phyloP scores from a whole-genome alignment of 1,284 basidiomycete genomes.

The Moesziomyces sp. region DNA sequence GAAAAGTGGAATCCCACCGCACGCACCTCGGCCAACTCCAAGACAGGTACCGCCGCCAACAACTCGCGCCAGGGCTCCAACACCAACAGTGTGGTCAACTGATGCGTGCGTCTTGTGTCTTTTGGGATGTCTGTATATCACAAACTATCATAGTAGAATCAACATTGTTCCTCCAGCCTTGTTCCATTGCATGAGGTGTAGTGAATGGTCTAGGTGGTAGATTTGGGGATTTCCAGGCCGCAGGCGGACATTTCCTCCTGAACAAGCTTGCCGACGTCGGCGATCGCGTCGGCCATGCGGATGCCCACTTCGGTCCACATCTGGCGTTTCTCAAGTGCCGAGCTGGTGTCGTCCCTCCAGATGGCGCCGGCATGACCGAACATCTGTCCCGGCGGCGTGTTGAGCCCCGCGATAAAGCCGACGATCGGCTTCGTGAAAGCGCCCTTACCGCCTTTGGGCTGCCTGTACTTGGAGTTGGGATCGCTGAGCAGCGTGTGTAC shows the following conservation, averaged over 20 bases:
- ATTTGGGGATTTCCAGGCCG: conserved; percentile 2
- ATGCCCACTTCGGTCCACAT: conserved; percentile 44
- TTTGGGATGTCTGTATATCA: background rate
- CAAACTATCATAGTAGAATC: too few relatives aligned
- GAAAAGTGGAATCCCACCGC: conserved; percentile 55
- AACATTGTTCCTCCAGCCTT: too few relatives aligned
- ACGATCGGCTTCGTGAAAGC: conserved; percentile 51
- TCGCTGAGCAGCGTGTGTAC: conserved; percentile 40
- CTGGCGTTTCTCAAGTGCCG: conserved; percentile 44
- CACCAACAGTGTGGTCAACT: conserved; percentile 16
- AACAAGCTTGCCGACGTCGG: conserved; percentile 43
- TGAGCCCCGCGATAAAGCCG: conserved; percentile 53
- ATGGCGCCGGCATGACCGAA: conserved; percentile 59
- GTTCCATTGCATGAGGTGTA: too few relatives aligned
- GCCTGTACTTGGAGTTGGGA: conserved; percentile 22
- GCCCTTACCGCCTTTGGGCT: conserved; percentile 2
- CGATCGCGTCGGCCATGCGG: conserved; percentile 46
- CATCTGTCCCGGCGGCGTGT: conserved; percentile 50
- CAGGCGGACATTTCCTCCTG: conserved; percentile 26
- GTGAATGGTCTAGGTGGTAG: too few relatives aligned
- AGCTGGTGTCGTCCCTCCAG: conserved; percentile 47
- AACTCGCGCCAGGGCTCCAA: conserved; percentile 26
- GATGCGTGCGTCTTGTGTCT: background rate
- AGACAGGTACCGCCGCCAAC: conserved; percentile 19
- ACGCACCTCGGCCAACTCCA: conserved; percentile 25